These are phyloP conservation scores for Pyrenopolyporus hunteri DNA, from an alignment of 495 filamentous ascomycete genomes.

Conservation along the genomic window DNA sequence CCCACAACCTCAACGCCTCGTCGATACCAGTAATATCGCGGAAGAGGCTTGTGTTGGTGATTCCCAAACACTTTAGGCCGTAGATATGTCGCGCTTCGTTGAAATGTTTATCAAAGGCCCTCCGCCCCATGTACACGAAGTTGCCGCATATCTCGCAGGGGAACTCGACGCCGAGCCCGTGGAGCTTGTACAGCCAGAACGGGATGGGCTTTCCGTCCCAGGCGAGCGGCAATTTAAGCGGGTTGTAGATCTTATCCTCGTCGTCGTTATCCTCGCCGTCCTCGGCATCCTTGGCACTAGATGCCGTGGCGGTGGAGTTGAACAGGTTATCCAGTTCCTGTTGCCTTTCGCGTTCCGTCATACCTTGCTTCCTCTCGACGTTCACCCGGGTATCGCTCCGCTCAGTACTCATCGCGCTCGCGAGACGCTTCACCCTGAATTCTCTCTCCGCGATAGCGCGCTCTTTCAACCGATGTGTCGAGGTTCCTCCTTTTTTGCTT, in stretches of 20 bases:
- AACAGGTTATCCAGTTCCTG: slow-evolving; percentile 89
- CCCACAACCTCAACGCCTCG: slow-evolving; percentile 86
- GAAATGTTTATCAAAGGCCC: slow-evolving; percentile 98
- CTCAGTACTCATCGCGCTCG: slow-evolving; percentile 75
- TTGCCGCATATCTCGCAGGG: slow-evolving; percentile 96
- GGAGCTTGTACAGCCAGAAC: slow-evolving; percentile 97
- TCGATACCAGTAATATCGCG: slow-evolving; percentile 92
- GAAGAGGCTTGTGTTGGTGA: slow-evolving; percentile 91
- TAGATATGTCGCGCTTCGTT: slow-evolving; percentile 91
- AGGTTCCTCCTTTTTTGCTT: slow-evolving; percentile 40
- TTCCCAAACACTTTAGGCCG: slow-evolving; percentile 89
- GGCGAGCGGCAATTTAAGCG: slow-evolving; percentile 89
- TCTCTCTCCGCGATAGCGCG: slow-evolving; percentile 90
- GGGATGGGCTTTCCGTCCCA: slow-evolving; percentile 99
- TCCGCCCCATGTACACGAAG: slow-evolving; percentile 94
- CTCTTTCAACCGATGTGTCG: slow-evolving; percentile 74
- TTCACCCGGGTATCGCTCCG: slow-evolving; percentile 87
- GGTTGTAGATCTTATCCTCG: slow-evolving; percentile 93
- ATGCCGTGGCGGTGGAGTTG: slow-evolving; percentile 55
- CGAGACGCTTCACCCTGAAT: slow-evolving; percentile 76
- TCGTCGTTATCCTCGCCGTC: slow-evolving; percentile 67
- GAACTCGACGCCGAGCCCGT: slow-evolving; percentile 94
- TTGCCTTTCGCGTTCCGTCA: slow-evolving; percentile 93
- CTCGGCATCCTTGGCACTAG: slow-evolving; percentile 55
- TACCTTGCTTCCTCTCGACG: slow-evolving; percentile 90